Evolutionary conservation across 805 yeast genomes (phyloP).

Genomic region (Wickerhamiella siamensis): DNA sequence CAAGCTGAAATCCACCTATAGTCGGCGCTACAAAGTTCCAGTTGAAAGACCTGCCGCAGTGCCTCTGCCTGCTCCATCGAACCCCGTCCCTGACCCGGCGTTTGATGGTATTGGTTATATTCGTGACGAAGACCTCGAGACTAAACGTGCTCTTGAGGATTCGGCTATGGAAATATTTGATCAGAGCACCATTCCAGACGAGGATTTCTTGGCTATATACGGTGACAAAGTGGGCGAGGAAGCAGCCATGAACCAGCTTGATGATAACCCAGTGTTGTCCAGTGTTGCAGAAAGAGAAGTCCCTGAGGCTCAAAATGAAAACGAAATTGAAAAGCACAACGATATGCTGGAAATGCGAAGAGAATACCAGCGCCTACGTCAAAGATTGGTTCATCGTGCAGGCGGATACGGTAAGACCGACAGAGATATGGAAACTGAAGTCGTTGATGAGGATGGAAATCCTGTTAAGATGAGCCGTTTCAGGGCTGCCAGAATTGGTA

Average conservation of each 20-base stretch:
- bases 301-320: neutral
- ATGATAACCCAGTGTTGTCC: constrained; percentile 7
- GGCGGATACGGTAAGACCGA: constrained; percentile 36
- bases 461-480: constrained; percentile 52
- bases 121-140: constrained; percentile 6
- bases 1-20: neutral
- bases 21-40: constrained; percentile 3
- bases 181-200: constrained; percentile 17
- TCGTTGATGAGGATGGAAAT: constrained; percentile 49
- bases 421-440: constrained; percentile 46
- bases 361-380: constrained; percentile 44
- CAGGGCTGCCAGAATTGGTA: constrained; percentile 34
- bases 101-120: constrained; percentile 4
- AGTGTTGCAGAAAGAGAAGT: constrained; percentile 7
- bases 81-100: constrained; percentile 1
- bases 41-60: neutral
- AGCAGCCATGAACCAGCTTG: neutral
- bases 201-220: constrained; percentile 15
- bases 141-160: constrained; percentile 1
- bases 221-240: constrained; percentile 4
- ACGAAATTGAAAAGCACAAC: constrained; percentile 3
- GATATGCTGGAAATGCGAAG: constrained; percentile 23
- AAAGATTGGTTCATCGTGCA: constrained; percentile 33
- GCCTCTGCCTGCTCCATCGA: constrained; percentile 1
- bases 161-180: constrained; percentile 13